Percentiles rank a stretch among this genome's conserved stretches.
These are phyloP conservation scores for Cryptococcus hybrid DNA, from an alignment of 1,284 basidiomycete genomes.

Conservation along the genomic window DNA sequence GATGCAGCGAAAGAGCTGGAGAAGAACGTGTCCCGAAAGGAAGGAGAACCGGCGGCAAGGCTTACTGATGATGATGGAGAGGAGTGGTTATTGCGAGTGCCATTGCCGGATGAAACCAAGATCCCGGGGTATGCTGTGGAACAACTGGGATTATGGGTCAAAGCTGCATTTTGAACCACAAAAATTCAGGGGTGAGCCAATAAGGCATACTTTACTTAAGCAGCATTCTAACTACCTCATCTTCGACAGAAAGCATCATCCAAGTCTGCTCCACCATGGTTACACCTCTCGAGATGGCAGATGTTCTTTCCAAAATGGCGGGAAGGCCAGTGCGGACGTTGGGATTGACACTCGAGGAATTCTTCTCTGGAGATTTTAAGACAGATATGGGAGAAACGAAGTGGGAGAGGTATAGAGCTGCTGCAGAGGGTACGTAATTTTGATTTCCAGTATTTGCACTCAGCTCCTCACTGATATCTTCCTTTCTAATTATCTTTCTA, in stretches of 20 bases:
- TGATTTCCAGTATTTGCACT: neutral
- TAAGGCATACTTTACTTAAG: neutral
- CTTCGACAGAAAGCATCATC: constrained; percentile 9
- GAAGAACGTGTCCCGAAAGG: neutral
- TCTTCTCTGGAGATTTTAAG: constrained; percentile 16
- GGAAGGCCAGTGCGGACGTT: constrained; percentile 27
- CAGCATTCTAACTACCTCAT: neutral
- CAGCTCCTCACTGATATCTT: too few species aligned
- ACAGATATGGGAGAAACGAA: constrained; percentile 7
- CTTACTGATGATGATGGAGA: neutral
- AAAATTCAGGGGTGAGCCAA: constrained; percentile 29
- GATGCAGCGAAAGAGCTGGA: neutral
- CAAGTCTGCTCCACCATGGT: constrained; percentile 22
- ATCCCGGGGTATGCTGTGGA: constrained; percentile 31
- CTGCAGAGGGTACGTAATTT: constrained; percentile 13
- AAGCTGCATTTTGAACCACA: constrained; percentile 33
- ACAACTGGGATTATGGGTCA: constrained; percentile 38
- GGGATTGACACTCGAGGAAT: constrained; percentile 22
- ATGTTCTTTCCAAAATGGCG: constrained; percentile 14
- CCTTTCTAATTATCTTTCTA: too few species aligned
- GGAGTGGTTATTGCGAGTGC: constrained; percentile 21
- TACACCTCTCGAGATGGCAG: constrained; percentile 25
- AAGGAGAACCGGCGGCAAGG: neutral
- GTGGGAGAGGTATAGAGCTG: constrained; percentile 14
- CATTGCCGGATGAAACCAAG: constrained; percentile 29